phyloP scores from a whole-genome alignment of 2,329 filamentous ascomycete genomes.

The Malbranchea zuffiana region DNA sequence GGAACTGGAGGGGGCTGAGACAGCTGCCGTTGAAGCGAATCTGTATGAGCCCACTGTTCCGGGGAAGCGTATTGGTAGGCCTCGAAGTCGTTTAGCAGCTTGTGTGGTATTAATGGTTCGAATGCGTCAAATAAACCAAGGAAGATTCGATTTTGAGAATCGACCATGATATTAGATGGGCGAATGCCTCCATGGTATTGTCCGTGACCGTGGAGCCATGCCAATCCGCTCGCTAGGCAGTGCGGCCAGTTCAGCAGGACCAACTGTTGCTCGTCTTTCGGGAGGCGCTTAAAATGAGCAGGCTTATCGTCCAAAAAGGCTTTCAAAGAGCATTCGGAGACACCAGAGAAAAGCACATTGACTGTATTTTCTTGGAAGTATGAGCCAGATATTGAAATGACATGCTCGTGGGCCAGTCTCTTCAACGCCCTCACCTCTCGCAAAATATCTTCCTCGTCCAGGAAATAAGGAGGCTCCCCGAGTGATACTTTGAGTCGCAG shows the following conservation, averaged over 20 bases:
- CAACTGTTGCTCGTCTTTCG: constrained; percentile 33
- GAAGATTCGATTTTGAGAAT: constrained; percentile 45
- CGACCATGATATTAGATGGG: constrained; percentile 50
- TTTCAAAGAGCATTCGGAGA: constrained; percentile 33
- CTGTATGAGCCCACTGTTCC: constrained; percentile 38
- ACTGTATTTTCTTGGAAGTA: constrained; percentile 36
- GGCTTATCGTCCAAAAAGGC: constrained; percentile 34
- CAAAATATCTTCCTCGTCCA: constrained; percentile 31
- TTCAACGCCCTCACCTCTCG: constrained; percentile 31
- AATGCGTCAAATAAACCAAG: constrained; percentile 49
- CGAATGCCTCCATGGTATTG: constrained; percentile 47
- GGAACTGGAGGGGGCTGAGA: background rate
- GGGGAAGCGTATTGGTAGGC: constrained; percentile 50
- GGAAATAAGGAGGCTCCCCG: constrained; percentile 28
- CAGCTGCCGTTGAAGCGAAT: background rate
- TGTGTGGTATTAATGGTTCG: constrained; percentile 43
- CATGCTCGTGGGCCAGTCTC: constrained; percentile 33
- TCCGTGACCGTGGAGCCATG: constrained; percentile 42
- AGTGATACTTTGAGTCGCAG: constrained; percentile 31
- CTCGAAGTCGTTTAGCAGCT: constrained; percentile 45
- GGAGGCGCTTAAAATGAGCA: constrained; percentile 31
- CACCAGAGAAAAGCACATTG: constrained; percentile 34
- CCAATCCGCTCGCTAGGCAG: constrained; percentile 44
- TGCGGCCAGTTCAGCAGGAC: constrained; percentile 38
- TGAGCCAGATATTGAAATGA: constrained; percentile 35